Evolutionary conservation across 2,329 filamentous ascomycete species (phyloP).

Genomic region (Elsinoe necatrix): DNA sequence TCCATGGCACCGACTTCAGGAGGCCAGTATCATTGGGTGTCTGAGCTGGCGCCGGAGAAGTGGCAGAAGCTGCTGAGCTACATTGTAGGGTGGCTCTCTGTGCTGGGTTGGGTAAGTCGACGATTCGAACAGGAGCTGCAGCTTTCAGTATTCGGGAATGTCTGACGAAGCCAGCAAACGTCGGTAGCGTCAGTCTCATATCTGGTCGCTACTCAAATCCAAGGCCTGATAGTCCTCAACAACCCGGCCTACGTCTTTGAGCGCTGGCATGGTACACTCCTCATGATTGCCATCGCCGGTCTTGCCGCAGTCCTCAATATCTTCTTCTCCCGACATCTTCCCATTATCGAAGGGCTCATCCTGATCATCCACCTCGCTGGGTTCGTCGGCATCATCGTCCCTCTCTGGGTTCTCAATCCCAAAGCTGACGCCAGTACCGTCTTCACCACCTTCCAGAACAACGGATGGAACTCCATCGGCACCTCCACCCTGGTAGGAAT

Average conservation of each 20-base stretch:
- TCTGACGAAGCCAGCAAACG: conserved; percentile 13
- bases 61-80: conserved; percentile 39
- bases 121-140: no score
- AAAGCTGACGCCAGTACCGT: conserved; percentile 25
- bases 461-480: conserved; percentile 29
- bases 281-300: conserved; percentile 31
- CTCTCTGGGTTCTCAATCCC: conserved; percentile 28
- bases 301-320: conserved; percentile 37
- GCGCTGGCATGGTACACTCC: conserved; percentile 35
- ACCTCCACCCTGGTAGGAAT: conserved; percentile 30
- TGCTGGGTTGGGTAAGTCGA: conserved; percentile 31
- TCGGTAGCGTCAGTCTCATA: conserved; percentile 14
- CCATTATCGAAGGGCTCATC: conserved; percentile 34
- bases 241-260: conserved; percentile 28
- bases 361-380: conserved; percentile 18
- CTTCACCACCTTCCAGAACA: conserved; percentile 26
- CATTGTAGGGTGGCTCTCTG: conserved; percentile 37
- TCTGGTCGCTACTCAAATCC: conserved; percentile 21
- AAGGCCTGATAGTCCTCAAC: conserved; percentile 30
- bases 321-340: conserved; percentile 31
- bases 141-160: no score
- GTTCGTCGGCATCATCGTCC: conserved; percentile 19
- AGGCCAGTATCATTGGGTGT: conserved; percentile 35
- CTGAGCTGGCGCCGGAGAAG: conserved; percentile 35
- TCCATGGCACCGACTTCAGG: conserved; percentile 37